These are phyloP conservation scores for Fistulifera pelliculosa DNA, from an alignment of 108 stramenopile genomes.

Conservation along the genomic window DNA sequence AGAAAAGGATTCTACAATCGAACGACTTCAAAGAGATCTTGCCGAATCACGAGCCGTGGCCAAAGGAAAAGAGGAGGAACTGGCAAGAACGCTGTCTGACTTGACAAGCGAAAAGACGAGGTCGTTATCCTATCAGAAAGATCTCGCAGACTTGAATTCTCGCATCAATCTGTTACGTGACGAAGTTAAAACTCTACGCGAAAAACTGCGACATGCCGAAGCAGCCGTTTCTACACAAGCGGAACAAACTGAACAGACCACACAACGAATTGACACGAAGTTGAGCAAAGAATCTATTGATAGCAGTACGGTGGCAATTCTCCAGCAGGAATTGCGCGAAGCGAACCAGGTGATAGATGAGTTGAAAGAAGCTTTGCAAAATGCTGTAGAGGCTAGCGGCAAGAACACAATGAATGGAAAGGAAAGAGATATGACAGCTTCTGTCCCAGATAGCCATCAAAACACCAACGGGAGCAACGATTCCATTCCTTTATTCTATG, in stretches of 20 bases:
- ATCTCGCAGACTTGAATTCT: constrained; percentile 10
- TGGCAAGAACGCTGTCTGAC: constrained; percentile 16
- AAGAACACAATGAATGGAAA: constrained; percentile 3
- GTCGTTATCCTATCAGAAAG: not conserved
- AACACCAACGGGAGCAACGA: constrained; percentile 9
- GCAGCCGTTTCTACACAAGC: not conserved
- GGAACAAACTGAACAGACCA: not conserved
- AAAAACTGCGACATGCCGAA: constrained; percentile 6
- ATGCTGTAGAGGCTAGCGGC: constrained; percentile 30
- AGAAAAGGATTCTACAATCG: not conserved
- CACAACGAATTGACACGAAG: not conserved
- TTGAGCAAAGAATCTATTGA: not conserved
- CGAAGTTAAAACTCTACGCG: constrained; percentile 11
- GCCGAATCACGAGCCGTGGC: not conserved
- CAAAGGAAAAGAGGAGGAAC: constrained; percentile 1
- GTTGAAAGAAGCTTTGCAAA: constrained; percentile 67
- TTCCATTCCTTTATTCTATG: constrained; percentile 70
- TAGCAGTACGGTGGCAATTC: constrained; percentile 66
- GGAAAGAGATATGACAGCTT: not conserved
- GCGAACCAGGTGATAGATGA: constrained; percentile 72
- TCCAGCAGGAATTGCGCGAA: constrained; percentile 67
- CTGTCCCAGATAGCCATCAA: not conserved
- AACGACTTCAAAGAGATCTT: constrained; percentile 1
- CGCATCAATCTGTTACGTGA: constrained; percentile 4
- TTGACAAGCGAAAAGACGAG: constrained; percentile 19